Percentiles rank a stretch among this genome's conserved stretches.
Evolutionary conservation across 176 grass and related monocot genomes (phyloP).

Genomic region (Saccharum officinarum): DNA sequence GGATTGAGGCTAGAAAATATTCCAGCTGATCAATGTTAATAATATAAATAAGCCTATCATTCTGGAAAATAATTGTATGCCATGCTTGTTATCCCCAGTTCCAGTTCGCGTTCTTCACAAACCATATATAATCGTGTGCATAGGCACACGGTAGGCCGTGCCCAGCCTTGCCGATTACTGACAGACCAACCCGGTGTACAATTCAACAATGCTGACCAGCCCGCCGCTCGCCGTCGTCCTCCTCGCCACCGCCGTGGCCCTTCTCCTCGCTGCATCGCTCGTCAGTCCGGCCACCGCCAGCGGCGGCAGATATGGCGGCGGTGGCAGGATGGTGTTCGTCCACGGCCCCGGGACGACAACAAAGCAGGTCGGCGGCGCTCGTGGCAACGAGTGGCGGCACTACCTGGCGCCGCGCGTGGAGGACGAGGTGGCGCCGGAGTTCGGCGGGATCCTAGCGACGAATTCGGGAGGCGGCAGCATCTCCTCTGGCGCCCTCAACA

Average conservation of each 20-base stretch:
- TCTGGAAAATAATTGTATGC: neutral
- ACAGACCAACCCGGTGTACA: neutral
- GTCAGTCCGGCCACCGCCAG: neutral
- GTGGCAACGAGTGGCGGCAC: neutral
- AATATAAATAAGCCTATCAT: too few relatives aligned
- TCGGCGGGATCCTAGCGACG: neutral
- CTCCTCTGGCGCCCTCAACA: neutral
- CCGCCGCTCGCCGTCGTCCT: neutral
- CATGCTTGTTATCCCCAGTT: neutral
- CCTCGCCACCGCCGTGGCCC: neutral
- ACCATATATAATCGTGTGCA: neutral
- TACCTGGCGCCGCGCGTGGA: neutral
- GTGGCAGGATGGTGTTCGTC: neutral
- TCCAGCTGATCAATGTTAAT: too few relatives aligned
- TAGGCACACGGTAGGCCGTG: neutral
- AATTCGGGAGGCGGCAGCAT: neutral
- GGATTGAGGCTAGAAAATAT: too few relatives aligned
- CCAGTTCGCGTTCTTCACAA: neutral
- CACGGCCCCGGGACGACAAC: neutral
- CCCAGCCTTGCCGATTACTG: neutral
- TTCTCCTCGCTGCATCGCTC: neutral
- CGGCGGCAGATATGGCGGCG: neutral
- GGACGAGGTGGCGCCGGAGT: slow-evolving; percentile 1
- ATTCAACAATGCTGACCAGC: neutral
- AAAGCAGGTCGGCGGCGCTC: neutral